Percentiles rank a stretch among this genome's conserved stretches.
Evolutionary conservation across 768 basidiomycete species (phyloP).

Genomic region (Lactarius evosmus): DNA sequence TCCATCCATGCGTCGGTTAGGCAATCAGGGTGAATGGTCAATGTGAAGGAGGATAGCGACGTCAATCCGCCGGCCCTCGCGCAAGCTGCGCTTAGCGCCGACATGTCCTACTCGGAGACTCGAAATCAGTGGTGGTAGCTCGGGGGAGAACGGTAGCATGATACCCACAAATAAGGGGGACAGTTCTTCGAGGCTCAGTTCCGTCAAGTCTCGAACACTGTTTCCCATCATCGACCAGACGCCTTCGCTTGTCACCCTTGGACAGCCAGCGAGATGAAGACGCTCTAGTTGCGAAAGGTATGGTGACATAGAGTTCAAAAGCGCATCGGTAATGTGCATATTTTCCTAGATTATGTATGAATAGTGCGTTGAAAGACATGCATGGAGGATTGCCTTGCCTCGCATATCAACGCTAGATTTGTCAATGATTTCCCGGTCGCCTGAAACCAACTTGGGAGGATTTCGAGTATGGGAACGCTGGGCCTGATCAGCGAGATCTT

Average conservation of each 20-base stretch:
- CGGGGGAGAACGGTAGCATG: conserved; percentile 11
- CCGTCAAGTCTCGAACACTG: conserved; percentile 47
- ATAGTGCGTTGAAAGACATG: background rate
- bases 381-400: conserved; percentile 41
- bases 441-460: conserved; percentile 51
- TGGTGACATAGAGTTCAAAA: conserved; percentile 50
- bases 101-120: conserved; percentile 48
- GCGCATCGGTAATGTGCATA: conserved; percentile 52
- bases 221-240: conserved; percentile 48
- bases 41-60: conserved; percentile 53
- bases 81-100: conserved; percentile 43
- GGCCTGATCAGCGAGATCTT: conserved; percentile 77
- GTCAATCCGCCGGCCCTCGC: conserved; percentile 37
- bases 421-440: conserved; percentile 46
- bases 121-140: background rate
- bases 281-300: conserved; percentile 50
- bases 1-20: conserved; percentile 41
- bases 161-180: conserved; percentile 57
- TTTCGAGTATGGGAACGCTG: conserved; percentile 47
- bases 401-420: conserved; percentile 65
- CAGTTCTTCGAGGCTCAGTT: conserved; percentile 60
- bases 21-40: conserved; percentile 44
- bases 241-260: conserved; percentile 61
- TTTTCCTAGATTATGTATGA: conserved; percentile 44
- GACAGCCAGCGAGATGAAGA: conserved; percentile 63